phyloP scores from a whole-genome alignment of 768 basidiomycete genomes.

The Psilocybe sp. region DNA sequence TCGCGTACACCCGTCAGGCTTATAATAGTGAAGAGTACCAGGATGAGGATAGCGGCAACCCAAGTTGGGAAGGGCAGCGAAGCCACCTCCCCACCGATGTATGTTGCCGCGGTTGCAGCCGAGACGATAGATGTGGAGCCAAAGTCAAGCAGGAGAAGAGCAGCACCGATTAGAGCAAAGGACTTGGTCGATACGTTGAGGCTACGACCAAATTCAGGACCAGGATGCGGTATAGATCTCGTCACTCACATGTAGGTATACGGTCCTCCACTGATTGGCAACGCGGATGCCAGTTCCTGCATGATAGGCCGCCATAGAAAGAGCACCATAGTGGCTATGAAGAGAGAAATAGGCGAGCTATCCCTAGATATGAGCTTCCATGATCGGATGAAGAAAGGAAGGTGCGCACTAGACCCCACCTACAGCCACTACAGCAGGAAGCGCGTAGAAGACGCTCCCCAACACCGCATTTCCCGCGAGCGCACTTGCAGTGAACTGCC shows the following conservation, averaged over 20 bases:
- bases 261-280: conserved; percentile 69
- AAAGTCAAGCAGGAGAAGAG: conserved; percentile 69
- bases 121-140: conserved; percentile 69
- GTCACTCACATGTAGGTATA: conserved; percentile 61
- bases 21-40: conserved; percentile 50
- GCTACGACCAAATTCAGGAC: conserved; percentile 24
- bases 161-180: conserved; percentile 62
- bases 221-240: neutral
- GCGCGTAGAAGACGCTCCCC: conserved; percentile 66
- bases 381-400: neutral
- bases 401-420: conserved; percentile 59
- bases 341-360: conserved; percentile 67
- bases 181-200: conserved; percentile 63
- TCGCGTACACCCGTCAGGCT: conserved; percentile 60
- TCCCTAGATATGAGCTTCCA: neutral
- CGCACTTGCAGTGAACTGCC: conserved; percentile 63
- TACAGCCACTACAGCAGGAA: conserved; percentile 62
- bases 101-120: conserved; percentile 67
- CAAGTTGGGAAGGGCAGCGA: conserved; percentile 53
- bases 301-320: conserved; percentile 77
- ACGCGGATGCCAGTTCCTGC: conserved; percentile 66
- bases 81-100: conserved; percentile 60
- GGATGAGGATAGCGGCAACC: conserved; percentile 50
- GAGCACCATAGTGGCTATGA: conserved; percentile 57
- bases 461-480: conserved; percentile 67